Evolutionary conservation across 306 rosid genomes (phyloP).

Genomic region (Comarum palustre): DNA sequence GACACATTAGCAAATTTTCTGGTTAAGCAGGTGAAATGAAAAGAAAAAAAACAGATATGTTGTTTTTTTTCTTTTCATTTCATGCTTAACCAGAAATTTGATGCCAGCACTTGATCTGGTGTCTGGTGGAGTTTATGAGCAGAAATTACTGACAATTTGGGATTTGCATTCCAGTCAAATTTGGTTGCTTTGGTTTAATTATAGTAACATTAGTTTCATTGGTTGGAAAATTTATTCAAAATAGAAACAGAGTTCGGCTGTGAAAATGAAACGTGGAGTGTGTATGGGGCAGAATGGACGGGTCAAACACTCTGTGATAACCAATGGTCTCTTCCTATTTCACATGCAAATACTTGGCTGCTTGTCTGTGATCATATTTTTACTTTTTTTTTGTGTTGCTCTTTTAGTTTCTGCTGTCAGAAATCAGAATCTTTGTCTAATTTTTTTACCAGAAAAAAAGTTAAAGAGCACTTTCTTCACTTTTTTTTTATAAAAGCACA

Average conservation of each 20-base stretch:
- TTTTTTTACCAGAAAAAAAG: no score
- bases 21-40: not conserved
- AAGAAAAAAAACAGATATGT: not conserved
- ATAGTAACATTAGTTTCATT: not conserved
- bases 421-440: not conserved
- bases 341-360: not conserved
- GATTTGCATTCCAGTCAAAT: not conserved
- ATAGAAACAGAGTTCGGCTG: not conserved
- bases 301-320: constrained; percentile 16
- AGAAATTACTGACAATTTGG: not conserved
- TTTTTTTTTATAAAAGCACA: no score
- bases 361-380: not conserved
- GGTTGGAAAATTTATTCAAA: not conserved
- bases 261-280: not conserved
- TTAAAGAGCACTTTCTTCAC: no score
- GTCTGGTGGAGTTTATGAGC: not conserved
- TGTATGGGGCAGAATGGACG: not conserved
- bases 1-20: not conserved
- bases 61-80: not conserved
- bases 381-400: not conserved
- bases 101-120: not conserved
- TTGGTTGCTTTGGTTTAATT: not conserved
- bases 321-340: not conserved
- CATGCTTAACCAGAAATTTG: not conserved
- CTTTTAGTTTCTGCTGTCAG: not conserved